Percentiles rank a stretch among this genome's conserved stretches.
Evolutionary conservation across 202 grass and related monocot genomes (phyloP).

Genomic region (Alloteropsis angusta): DNA sequence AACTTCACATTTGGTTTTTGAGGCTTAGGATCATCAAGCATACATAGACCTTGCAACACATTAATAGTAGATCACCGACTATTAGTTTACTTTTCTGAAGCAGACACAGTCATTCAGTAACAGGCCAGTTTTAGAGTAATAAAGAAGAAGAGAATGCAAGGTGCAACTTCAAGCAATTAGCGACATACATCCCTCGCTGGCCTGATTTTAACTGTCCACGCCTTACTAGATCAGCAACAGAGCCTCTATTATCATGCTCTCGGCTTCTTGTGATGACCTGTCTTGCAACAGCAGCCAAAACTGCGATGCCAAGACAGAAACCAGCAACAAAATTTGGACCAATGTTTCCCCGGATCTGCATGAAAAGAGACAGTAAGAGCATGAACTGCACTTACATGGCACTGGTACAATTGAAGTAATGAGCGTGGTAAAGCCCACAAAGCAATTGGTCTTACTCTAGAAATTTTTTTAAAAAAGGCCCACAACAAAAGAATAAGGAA

Average conservation of each 20-base stretch:
- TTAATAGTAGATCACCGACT: not conserved
- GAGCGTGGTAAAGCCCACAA: not conserved
- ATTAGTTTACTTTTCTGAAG: not conserved
- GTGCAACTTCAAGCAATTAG: conserved; percentile 14
- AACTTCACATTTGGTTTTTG: too few relatives aligned
- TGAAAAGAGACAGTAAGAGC: conserved; percentile 4
- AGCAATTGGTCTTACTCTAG: not conserved
- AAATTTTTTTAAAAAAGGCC: not conserved
- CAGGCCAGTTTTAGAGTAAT: not conserved
- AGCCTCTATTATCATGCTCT: conserved; percentile 50
- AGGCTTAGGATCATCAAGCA: not conserved
- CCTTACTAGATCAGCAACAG: conserved; percentile 85
- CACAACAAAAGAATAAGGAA: not conserved
- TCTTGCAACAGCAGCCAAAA: conserved; percentile 54
- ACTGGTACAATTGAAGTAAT: not conserved
- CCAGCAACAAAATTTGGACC: conserved; percentile 39
- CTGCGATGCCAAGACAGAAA: conserved; percentile 52
- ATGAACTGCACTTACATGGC: not conserved
- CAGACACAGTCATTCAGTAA: not conserved
- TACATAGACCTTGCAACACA: not conserved
- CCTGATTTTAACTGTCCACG: conserved; percentile 89
- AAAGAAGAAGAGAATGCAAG: conserved; percentile 4
- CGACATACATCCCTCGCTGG: conserved; percentile 68
- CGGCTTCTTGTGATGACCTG: conserved; percentile 41
- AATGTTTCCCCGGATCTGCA: conserved; percentile 47